A percentile compares a stretch with the other conserved stretches of the same genome.
phyloP scores from a whole-genome alignment of 305 asterid genomes.

The Coffea humblotiana region DNA sequence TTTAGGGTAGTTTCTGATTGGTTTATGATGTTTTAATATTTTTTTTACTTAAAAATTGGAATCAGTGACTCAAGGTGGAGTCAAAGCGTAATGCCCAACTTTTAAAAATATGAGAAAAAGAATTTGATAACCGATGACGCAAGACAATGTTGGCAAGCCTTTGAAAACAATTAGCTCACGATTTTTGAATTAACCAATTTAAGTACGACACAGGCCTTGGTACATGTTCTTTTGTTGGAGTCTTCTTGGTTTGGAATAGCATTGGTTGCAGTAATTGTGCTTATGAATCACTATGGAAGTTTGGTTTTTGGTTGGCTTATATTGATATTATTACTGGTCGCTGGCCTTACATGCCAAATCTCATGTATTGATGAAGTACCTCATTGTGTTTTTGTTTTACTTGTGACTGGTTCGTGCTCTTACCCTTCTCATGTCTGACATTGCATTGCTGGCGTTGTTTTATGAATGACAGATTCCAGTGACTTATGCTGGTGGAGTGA shows the following conservation, averaged over 20 bases:
- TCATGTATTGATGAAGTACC: background rate
- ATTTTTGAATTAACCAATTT: background rate
- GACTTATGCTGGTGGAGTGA: conserved; percentile 97
- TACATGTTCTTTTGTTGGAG: background rate
- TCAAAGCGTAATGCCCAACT: background rate
- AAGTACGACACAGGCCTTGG: background rate
- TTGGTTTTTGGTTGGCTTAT: background rate
- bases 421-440: too few species aligned
- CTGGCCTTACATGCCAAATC: background rate
- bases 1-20: background rate
- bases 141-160: background rate
- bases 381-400: background rate
- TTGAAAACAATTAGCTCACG: background rate
- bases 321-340: background rate
- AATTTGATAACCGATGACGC: background rate
- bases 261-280: background rate
- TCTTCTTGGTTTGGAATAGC: background rate
- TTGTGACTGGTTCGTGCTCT: too few species aligned
- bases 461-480: conserved; percentile 69
- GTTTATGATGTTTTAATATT: background rate
- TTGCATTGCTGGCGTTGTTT: background rate
- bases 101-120: background rate
- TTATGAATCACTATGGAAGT: background rate
- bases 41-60: background rate
- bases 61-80: background rate